Evolutionary conservation across 768 basidiomycete genomes (phyloP), one percentile per base, ranked within the genome.

Genomic region (Ramaria rubella): DNA sequence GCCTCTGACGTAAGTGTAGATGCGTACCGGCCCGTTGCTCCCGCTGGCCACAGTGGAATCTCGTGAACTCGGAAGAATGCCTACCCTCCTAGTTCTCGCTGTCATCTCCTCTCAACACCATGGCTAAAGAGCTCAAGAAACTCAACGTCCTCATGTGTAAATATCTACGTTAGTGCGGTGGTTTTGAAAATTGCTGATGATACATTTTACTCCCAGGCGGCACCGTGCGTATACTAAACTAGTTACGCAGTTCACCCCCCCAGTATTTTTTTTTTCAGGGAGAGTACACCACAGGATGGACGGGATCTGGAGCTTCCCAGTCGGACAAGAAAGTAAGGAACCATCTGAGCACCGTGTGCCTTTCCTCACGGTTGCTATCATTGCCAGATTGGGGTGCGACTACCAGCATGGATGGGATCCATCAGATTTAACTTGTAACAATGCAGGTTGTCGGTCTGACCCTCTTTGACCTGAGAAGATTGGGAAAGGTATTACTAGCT

Each of bases 211-310:
- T 60, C 24, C 14, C 52, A 81, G 79, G 81, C 64, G 78, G 79
- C 49, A 75, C 75, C 50, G 73, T 75, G 62, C 53, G 75, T 67
- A 21, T 31, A 24, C 9, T 8, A 17, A 57, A 45, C 21, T 24
- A 23, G 31, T 56, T 57, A 40, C 40, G 51, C 52, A 33, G 34
- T 34, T 36, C 21, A 57, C 33, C 30, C 27, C 15, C 51, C 8
- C 15, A 36, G n/a, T 27, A 9, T 34, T 30, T 15, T 52, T 29
- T 15, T 29, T 48, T 45, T 3, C 52, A 81, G 83, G 89, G 90
- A 42, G 90, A 94, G 75, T 95, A 95, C 68, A 95, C 93, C 60
- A 95, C 93, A 51, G 93, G 94, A 68, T 95, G 90, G 89, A 92
- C 90, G 9, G 84, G 83, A 12, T 82, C 87, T 34, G 93, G 93